Conservation (phyloP, 1,284 basidiomycete genomes). For the Schizopora paradoxa region DNA sequence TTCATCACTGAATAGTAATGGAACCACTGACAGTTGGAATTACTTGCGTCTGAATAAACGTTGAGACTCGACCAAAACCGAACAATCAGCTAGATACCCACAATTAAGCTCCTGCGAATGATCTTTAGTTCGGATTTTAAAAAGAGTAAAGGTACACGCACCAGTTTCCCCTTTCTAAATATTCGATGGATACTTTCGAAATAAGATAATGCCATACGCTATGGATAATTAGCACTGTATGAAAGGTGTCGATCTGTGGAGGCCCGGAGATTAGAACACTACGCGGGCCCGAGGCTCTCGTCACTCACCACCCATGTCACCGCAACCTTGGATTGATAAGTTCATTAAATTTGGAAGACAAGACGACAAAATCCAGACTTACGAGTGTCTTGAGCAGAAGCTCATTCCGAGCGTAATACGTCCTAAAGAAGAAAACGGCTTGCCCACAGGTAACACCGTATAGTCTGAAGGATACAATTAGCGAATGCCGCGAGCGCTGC, state of each 20-base stretch:
- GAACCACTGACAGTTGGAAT: neutral
- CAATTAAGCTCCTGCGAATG: neutral
- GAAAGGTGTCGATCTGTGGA: neutral
- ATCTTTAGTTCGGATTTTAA: too few species aligned
- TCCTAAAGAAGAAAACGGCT: neutral
- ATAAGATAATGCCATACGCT: neutral
- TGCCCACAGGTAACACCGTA: neutral
- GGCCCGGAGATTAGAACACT: too few species aligned
- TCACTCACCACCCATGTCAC: constrained; percentile 1
- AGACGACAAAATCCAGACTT: too few species aligned
- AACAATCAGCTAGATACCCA: neutral
- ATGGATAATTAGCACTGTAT: neutral
- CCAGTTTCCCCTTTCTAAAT: neutral
- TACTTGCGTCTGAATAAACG: neutral
- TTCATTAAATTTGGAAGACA: too few species aligned
- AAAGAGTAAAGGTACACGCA: neutral
- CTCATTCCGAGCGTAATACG: too few species aligned
- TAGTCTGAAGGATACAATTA: neutral
- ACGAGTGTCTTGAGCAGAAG: too few species aligned
- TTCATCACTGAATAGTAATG: too few species aligned
- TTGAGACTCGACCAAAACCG: too few species aligned
- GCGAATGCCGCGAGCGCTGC: neutral
- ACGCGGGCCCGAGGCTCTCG: too few species aligned
- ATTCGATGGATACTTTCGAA: neutral
- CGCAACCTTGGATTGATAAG: too few species aligned